phyloP scores from a whole-genome alignment of 1,284 basidiomycete species.

The Ustilago xerochloae region DNA sequence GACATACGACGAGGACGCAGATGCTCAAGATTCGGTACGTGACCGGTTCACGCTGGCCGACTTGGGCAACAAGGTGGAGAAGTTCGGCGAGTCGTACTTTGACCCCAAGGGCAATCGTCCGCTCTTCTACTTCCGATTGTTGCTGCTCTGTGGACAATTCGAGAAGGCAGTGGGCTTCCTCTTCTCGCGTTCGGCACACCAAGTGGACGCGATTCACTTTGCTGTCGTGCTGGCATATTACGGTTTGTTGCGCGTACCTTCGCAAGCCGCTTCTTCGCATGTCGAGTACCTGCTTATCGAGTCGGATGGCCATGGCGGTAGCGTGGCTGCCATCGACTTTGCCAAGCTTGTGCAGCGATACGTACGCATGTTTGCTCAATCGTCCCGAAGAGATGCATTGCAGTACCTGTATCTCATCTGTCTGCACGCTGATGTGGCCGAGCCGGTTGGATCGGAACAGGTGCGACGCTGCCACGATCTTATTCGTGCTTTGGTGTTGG shows the following conservation, averaged over 20 bases:
- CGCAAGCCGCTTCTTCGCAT: constrained; percentile 81
- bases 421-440: constrained; percentile 76
- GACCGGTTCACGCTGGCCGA: constrained; percentile 79
- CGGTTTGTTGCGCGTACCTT: constrained; percentile 86
- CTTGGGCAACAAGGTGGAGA: constrained; percentile 81
- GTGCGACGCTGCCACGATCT: constrained; percentile 86
- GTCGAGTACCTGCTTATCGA: constrained; percentile 51
- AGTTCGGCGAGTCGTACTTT: constrained; percentile 84
- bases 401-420: constrained; percentile 94
- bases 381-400: constrained; percentile 90
- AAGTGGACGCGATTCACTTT: constrained; percentile 93
- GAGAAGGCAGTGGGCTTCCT: constrained; percentile 92
- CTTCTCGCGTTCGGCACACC: constrained; percentile 86
- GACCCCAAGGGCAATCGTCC: constrained; percentile 78
- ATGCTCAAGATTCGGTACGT: constrained; percentile 55
- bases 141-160: constrained; percentile 93
- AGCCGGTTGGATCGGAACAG: constrained; percentile 80
- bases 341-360: constrained; percentile 91
- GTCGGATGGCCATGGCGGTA: constrained; percentile 33
- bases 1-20: constrained; percentile 51
- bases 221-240: constrained; percentile 93
- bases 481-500: constrained; percentile 85
- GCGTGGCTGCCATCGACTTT: constrained; percentile 74
- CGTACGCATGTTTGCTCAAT: constrained; percentile 86
- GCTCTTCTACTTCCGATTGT: constrained; percentile 84